These are phyloP conservation scores for Backusella westeae DNA, from an alignment of 192 early-diverging fungal genomes.

Conservation along the genomic window DNA sequence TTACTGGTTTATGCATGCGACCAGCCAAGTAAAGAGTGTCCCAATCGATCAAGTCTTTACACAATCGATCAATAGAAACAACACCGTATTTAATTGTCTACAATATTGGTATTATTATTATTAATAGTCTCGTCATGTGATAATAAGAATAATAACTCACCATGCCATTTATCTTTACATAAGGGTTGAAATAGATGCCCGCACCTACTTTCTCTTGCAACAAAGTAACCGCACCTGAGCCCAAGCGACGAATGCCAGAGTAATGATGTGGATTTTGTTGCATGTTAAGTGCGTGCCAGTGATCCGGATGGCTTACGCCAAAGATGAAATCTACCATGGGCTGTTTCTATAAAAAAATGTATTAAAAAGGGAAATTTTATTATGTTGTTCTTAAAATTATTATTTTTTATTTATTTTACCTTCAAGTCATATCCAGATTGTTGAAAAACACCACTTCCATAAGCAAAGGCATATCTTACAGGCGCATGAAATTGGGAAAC, in stretches of 20 bases:
- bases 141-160: conserved; percentile 42
- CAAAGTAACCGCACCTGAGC: conserved; percentile 63
- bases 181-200: conserved; percentile 95
- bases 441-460: conserved; percentile 92
- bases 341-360: conserved; percentile 38
- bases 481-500: conserved; percentile 52
- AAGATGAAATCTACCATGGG: conserved; percentile 97
- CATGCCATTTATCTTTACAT: conserved; percentile 83
- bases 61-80: conserved; percentile 84
- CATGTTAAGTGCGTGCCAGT: conserved; percentile 97
- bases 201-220: conserved; percentile 88
- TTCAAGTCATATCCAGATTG: conserved; percentile 78
- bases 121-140: background rate
- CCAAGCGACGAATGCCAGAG: conserved; percentile 74
- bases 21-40: conserved; percentile 94
- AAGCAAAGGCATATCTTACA: conserved; percentile 85
- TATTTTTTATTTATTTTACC: conserved; percentile 37
- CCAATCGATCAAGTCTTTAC: conserved; percentile 91
- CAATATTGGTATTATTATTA: background rate
- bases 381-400: background rate
- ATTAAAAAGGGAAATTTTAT: conserved; percentile 27
- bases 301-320: conserved; percentile 90
- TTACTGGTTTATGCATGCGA: conserved; percentile 94
- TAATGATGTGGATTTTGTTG: conserved; percentile 92
- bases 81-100: conserved; percentile 96